A percentile compares a stretch with the other conserved stretches of the same genome.
Evolutionary conservation across 345 rosid species (phyloP).

Genomic region (Citrus australasica): DNA sequence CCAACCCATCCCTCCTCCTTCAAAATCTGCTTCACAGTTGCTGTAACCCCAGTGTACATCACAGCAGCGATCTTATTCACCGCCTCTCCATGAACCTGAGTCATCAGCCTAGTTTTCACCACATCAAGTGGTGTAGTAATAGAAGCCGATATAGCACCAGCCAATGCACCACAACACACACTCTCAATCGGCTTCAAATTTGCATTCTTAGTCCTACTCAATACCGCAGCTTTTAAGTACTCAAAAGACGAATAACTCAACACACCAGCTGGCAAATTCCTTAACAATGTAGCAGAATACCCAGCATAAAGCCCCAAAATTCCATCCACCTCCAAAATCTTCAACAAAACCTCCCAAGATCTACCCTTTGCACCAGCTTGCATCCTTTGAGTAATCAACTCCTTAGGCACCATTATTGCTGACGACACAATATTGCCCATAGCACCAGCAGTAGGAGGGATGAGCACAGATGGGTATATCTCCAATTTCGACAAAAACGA

Average conservation of each 20-base stretch:
- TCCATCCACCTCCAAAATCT: constrained; percentile 81
- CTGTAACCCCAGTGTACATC: constrained; percentile 55
- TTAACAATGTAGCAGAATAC: constrained; percentile 78
- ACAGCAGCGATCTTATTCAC: constrained; percentile 52
- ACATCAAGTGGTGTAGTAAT: constrained; percentile 89
- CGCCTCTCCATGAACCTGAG: constrained; percentile 56
- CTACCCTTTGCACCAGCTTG: constrained; percentile 86
- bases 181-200: constrained; percentile 84
- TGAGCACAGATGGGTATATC: constrained; percentile 61
- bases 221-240: constrained; percentile 75
- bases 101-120: constrained; percentile 93
- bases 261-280: constrained; percentile 93
- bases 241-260: constrained; percentile 89
- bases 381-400: constrained; percentile 87
- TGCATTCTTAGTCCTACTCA: constrained; percentile 52
- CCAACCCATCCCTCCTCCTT: constrained; percentile 94
- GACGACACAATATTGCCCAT: constrained; percentile 95
- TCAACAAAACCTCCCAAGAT: constrained; percentile 71
- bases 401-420: constrained; percentile 93
- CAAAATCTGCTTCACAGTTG: constrained; percentile 69
- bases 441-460: constrained; percentile 95
- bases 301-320: constrained; percentile 85
- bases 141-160: constrained; percentile 92
- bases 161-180: constrained; percentile 82
- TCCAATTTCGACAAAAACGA: constrained; percentile 63